Evolutionary conservation across 352 stramenopile genomes (phyloP), one percentile per base, ranked within the genome.

Genomic region (Phytophthora citricola): DNA sequence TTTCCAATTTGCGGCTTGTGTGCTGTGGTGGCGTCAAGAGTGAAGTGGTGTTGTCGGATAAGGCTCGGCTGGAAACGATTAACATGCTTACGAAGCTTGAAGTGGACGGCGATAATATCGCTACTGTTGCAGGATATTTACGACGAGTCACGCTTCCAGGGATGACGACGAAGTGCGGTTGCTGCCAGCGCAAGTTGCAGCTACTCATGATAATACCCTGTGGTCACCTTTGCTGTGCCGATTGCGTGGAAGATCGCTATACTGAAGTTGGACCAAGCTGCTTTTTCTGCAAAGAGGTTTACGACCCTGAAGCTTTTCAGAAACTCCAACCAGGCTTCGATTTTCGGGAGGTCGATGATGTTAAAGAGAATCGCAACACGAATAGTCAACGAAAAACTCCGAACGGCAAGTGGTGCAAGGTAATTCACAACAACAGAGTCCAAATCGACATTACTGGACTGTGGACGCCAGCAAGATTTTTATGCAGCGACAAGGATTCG

Each of bases 151-250:
- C 58, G 15, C 43, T 66, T 3, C 58, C 62, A 8, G 71, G 70
- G 1, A 36, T 79, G 17, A 65, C 71, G 32, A 90, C 64, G 2
- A 15, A 62, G 6, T 98, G 94, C 60, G 71, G 72, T 22, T 61
- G 66, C 10, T 98, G 94, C 58, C 70, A 67, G 9, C 69, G 93
- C 0, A 46, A 89, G 17, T 57, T 98, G 5, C 84, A 91, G 55
- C 74, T 93, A 38, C 69, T 98, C 0, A 89, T 98, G 71, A 59
- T 98, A 4, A 69, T 97, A 10, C 91, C 92, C 15, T 98, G 94
- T 68, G 91, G 89, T 2, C 75, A 95, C 58, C 60, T 98, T 5
- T 78, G 93, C 34, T 98, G 94, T 59, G 86, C 91, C 0, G 92
- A 98, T 52, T 98, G 94, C 43, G 71, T 96, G 3, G 81, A 97